phyloP scores from a whole-genome alignment of 768 basidiomycete genomes.

The Psilocybe cyanescens region DNA sequence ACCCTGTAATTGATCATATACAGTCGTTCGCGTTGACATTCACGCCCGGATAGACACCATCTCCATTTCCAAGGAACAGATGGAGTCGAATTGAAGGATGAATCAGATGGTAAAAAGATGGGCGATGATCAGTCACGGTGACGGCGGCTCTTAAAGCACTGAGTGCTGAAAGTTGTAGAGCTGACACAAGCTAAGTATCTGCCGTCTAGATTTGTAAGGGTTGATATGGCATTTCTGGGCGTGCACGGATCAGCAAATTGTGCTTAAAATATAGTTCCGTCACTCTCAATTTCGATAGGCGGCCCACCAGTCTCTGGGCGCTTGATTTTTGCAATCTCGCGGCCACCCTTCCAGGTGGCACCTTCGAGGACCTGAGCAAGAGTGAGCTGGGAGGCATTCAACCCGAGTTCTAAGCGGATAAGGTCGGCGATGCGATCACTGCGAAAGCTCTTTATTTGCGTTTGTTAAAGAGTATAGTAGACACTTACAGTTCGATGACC shows the following conservation, averaged over 20 bases:
- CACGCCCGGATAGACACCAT: too few species aligned
- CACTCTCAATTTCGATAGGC: slow-evolving; percentile 85
- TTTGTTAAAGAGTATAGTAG: slow-evolving; percentile 12
- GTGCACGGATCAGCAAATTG: not conserved
- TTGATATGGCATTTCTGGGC: too few species aligned
- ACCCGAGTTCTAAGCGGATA: slow-evolving; percentile 62
- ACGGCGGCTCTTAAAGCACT: too few species aligned
- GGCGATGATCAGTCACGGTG: too few species aligned
- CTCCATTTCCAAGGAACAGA: too few species aligned
- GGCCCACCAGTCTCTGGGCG: slow-evolving; percentile 79
- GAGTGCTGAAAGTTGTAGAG: too few species aligned
- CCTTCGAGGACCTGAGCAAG: slow-evolving; percentile 91
- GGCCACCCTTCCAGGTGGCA: slow-evolving; percentile 96
- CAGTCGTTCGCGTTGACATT: too few species aligned
- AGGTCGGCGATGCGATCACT: slow-evolving; percentile 82
- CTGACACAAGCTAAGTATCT: too few species aligned
- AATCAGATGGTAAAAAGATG: too few species aligned
- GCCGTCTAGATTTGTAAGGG: too few species aligned
- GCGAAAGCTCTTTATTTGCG: slow-evolving; percentile 8
- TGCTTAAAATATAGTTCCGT: slow-evolving; percentile 77
- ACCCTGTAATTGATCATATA: too few species aligned
- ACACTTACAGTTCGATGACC: slow-evolving; percentile 82
- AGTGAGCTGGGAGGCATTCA: slow-evolving; percentile 57
- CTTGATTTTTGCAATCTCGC: slow-evolving; percentile 85
- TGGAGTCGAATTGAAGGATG: too few species aligned